Evolutionary conservation across 495 filamentous ascomycete species (phyloP).

Genomic region (Neurospora sp.): DNA sequence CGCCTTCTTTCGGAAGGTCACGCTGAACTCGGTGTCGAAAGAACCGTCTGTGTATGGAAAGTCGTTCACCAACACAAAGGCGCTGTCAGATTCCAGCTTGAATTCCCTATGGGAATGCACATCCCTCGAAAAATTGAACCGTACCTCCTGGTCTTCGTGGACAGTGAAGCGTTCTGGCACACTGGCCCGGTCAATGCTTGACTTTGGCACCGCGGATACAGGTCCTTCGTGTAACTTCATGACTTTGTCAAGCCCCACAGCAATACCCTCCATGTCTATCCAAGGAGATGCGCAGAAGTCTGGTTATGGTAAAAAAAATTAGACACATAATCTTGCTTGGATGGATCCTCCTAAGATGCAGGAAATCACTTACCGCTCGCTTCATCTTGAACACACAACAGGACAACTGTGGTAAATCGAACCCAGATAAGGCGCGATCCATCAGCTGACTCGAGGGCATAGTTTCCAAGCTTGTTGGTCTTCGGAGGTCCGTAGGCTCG

Average conservation of each 20-base stretch:
- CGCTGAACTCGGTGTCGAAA: not conserved
- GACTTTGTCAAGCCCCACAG: no score
- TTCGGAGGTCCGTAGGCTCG: not conserved
- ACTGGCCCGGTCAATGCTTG: no score
- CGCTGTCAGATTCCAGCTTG: not conserved
- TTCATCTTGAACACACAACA: fast-evolving
- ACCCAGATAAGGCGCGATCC: not conserved
- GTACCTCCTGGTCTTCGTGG: no score
- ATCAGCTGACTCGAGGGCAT: not conserved
- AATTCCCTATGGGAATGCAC: not conserved
- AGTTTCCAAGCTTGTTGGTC: not conserved
- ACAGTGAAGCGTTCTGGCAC: no score
- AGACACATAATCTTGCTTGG: no score
- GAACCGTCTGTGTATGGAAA: fast-evolving
- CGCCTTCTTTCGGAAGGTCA: not conserved
- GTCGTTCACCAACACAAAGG: not conserved
- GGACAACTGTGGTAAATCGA: not conserved
- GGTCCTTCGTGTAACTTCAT: no score
- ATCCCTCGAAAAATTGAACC: not conserved
- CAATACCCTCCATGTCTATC: no score
- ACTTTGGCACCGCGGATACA: no score
- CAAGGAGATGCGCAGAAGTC: no score
- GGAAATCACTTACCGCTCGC: not conserved
- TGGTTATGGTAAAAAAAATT: no score
- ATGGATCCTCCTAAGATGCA: no score